These are phyloP conservation scores for Thalassiosira hispida DNA, from an alignment of 352 stramenopile species.

Conservation along the genomic window DNA sequence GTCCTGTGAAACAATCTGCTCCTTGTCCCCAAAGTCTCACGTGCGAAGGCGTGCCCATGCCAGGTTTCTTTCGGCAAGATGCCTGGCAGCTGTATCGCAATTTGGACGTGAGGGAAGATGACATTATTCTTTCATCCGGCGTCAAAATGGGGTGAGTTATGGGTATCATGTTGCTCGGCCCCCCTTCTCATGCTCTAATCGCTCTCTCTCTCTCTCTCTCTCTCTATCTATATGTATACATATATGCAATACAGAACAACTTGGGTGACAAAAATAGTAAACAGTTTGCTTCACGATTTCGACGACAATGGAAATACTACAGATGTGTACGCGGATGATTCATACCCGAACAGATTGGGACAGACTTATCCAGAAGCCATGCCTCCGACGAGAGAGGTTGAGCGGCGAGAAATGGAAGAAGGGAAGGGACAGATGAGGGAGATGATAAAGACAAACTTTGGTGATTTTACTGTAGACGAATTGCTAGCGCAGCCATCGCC, in stretches of 20 bases:
- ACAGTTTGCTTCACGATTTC: slow-evolving; percentile 30
- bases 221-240: too few relatives aligned
- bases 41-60: slow-evolving; percentile 11
- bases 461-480: slow-evolving; percentile 44
- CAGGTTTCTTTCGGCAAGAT: not conserved
- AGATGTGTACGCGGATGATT: not conserved
- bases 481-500: slow-evolving; percentile 29
- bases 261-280: slow-evolving; percentile 39
- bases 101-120: not conserved
- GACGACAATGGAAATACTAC: slow-evolving; percentile 18
- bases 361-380: slow-evolving; percentile 52
- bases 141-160: too few relatives aligned
- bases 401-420: slow-evolving; percentile 7
- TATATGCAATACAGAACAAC: too few relatives aligned
- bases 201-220: too few relatives aligned
- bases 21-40: not conserved
- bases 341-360: slow-evolving; percentile 4
- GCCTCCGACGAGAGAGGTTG: slow-evolving; percentile 10
- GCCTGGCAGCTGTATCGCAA: not conserved
- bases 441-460: slow-evolving; percentile 15
- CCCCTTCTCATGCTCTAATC: too few relatives aligned
- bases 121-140: slow-evolving; percentile 9
- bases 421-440: not conserved
- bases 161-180: too few relatives aligned
- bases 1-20: not conserved